Evolutionary conservation across 1,284 basidiomycete genomes (phyloP).

Genomic region (Cronartium quercuum): DNA sequence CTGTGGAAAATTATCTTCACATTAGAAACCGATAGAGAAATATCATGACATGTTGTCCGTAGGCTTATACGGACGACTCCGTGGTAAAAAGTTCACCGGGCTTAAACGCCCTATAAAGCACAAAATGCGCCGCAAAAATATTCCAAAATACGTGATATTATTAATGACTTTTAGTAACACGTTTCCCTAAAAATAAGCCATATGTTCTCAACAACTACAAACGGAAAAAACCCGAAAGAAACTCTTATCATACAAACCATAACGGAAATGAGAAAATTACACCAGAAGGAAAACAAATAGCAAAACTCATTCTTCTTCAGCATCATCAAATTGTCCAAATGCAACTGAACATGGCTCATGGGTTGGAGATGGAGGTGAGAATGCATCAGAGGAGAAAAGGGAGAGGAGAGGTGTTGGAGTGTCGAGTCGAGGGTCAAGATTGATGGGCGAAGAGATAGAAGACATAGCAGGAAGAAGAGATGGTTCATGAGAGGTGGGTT

Average conservation of each 20-base stretch:
- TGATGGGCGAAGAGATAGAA: too few relatives aligned
- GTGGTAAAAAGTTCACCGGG: too few relatives aligned
- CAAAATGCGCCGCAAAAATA: too few relatives aligned
- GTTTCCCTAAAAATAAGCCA: not conserved
- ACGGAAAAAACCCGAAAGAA: not conserved
- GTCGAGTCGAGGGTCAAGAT: not conserved
- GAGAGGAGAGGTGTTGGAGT: not conserved
- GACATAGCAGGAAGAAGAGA: constrained; percentile 1
- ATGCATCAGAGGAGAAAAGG: not conserved
- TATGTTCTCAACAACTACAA: not conserved
- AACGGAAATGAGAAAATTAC: not conserved
- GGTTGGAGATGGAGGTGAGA: not conserved
- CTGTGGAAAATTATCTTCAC: too few relatives aligned
- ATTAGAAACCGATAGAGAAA: too few relatives aligned
- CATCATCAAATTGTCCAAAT: constrained; percentile 28
- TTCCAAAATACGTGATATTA: too few relatives aligned
- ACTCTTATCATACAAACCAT: not conserved
- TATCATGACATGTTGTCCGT: too few relatives aligned
- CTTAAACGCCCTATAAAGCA: not conserved
- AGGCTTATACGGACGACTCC: too few relatives aligned
- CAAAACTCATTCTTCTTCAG: constrained; percentile 11
- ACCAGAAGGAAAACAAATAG: not conserved
- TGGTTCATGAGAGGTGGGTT: not conserved
- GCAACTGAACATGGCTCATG: not conserved
- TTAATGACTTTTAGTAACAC: too few relatives aligned